Conservation (phyloP, 2,329 filamentous ascomycete species). For the Hymenoscyphus scutula region DNA sequence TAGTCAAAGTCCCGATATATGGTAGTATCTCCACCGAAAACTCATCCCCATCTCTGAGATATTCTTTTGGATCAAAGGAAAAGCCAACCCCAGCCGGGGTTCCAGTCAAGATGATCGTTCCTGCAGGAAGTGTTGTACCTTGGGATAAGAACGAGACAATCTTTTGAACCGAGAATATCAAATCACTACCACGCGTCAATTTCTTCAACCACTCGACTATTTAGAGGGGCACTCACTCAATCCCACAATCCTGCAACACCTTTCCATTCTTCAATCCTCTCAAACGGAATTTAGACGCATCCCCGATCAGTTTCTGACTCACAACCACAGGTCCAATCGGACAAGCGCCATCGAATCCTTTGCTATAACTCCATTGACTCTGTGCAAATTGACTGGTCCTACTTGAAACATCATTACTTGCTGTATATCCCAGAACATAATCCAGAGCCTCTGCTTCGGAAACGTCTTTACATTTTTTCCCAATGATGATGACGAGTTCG, state of each 20-base stretch:
- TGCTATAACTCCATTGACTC: constrained; percentile 50
- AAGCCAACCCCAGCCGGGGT: constrained; percentile 42
- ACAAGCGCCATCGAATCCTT: constrained; percentile 49
- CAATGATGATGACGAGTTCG: constrained; percentile 50
- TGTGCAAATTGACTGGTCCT: constrained; percentile 49
- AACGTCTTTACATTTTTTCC: constrained; percentile 47
- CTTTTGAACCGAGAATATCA: constrained; percentile 48
- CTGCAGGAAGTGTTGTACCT: constrained; percentile 45
- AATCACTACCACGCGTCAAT: constrained; percentile 36
- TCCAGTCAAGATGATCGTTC: constrained; percentile 46
- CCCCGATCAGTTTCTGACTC: constrained; percentile 42
- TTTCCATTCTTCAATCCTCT: constrained; percentile 50
- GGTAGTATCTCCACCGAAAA: constrained; percentile 49
- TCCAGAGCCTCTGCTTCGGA: constrained; percentile 46
- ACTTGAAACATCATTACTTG: constrained; percentile 54
- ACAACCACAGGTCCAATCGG: constrained; percentile 52
- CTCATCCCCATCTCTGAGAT: constrained; percentile 45
- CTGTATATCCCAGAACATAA: constrained; percentile 56
- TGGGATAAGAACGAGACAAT: constrained; percentile 42
- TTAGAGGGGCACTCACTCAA: constrained; percentile 37
- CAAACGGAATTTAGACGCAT: constrained; percentile 42
- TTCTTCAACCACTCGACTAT: constrained; percentile 34
- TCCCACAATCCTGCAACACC: constrained; percentile 42
- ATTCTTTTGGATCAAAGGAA: constrained; percentile 39
- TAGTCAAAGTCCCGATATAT: constrained; percentile 48